Evolutionary conservation across 208 protist genomes (phyloP).

Genomic region (Leishmania aethiopica): DNA sequence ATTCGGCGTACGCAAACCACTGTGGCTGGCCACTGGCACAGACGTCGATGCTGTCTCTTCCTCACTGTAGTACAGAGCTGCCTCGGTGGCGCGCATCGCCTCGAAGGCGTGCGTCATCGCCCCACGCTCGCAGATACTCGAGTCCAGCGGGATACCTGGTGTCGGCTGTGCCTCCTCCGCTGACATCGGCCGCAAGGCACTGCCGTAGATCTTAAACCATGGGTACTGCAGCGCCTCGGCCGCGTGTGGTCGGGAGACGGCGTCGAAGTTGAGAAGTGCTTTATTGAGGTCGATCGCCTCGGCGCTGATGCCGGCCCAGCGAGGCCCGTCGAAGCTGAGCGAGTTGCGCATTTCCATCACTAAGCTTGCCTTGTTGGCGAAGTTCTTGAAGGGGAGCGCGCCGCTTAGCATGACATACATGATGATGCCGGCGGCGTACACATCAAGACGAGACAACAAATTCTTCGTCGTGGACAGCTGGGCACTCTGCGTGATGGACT

Average conservation of each 20-base stretch:
- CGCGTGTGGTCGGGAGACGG: conserved; percentile 48
- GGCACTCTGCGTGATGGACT: conserved; percentile 55
- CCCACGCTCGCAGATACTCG: conserved; percentile 48
- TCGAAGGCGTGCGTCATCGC: conserved; percentile 65
- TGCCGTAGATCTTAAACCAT: conserved; percentile 56
- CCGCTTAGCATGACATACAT: conserved; percentile 86
- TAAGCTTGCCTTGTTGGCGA: conserved; percentile 65
- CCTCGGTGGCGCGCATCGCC: conserved; percentile 54
- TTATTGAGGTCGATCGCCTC: conserved; percentile 60
- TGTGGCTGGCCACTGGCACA: neutral
- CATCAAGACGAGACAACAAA: conserved; percentile 70
- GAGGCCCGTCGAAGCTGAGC: conserved; percentile 56
- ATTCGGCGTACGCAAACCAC: conserved; percentile 26
- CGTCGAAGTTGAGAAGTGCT: conserved; percentile 59
- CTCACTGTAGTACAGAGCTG: conserved; percentile 22
- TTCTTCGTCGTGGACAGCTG: conserved; percentile 67
- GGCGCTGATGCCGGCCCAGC: conserved; percentile 56
- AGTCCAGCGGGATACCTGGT: conserved; percentile 36
- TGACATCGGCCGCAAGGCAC: neutral
- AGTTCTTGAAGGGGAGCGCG: conserved; percentile 71
- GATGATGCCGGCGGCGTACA: conserved; percentile 80
- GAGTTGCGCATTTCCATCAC: conserved; percentile 71
- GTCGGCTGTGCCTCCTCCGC: neutral
- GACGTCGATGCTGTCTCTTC: neutral
- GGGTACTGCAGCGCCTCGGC: conserved; percentile 55